Evolutionary conservation across 495 filamentous ascomycete genomes (phyloP).

Genomic region (Oidiodendron maius): DNA sequence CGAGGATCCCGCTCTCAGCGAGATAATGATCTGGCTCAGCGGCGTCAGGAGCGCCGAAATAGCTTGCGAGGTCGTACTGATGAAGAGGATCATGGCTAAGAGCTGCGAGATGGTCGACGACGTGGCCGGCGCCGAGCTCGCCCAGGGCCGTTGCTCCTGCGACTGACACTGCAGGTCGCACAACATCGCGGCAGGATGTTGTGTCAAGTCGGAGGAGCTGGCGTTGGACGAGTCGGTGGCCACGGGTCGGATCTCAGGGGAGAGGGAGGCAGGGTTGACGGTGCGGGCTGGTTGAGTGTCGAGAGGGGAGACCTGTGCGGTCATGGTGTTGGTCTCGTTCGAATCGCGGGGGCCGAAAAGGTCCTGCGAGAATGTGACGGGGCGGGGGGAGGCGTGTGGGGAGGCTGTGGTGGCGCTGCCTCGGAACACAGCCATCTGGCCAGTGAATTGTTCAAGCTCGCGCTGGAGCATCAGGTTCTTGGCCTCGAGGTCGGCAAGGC

Average conservation of each 20-base stretch:
- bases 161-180: conserved; percentile 99
- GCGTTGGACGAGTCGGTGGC: conserved; percentile 36
- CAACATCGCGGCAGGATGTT: conserved; percentile 99
- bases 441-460: conserved; percentile 56
- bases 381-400: conserved; percentile 28
- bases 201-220: conserved; percentile 86
- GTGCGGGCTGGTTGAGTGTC: conserved; percentile 24
- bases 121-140: conserved; percentile 41
- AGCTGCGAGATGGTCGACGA: conserved; percentile 42
- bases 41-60: conserved; percentile 67
- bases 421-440: conserved; percentile 28
- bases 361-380: conserved; percentile 44
- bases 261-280: conserved; percentile 50
- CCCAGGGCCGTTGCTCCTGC: conserved; percentile 53
- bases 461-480: conserved; percentile 60
- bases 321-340: conserved; percentile 15
- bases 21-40: conserved; percentile 65
- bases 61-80: conserved; percentile 62
- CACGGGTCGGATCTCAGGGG: conserved; percentile 41
- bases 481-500: conserved; percentile 56
- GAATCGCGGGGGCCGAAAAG: conserved; percentile 42
- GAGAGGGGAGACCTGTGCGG: conserved; percentile 31
- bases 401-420: conserved; percentile 18
- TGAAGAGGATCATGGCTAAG: conserved; percentile 49
- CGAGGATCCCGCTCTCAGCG: conserved; percentile 71